Evolutionary conservation across 148 eudicot genomes (phyloP), one percentile per base, ranked within the genome.

Genomic region (Persicaria maculosa): DNA sequence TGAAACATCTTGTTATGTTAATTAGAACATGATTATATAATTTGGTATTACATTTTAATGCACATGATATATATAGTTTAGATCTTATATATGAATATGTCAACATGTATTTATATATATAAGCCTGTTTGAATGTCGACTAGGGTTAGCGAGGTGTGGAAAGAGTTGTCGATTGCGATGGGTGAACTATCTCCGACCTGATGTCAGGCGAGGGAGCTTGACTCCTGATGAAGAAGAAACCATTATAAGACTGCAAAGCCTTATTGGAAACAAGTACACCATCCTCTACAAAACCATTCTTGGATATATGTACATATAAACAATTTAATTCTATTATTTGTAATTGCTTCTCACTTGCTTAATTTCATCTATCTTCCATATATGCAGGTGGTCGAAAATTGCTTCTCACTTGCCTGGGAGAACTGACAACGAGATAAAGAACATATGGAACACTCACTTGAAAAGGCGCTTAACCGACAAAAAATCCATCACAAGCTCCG

Each of bases 391-490:
- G 98, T 91, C 98, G 7, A 92, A 90, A 76, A 94, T 94, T 76
- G 98, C 98, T 2, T 83, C 97, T 68, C 85, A 84, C 76, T 80
- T 94, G 75, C 93, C 98, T 0, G 98, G 98, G 72, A 87, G 98
- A 47, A 94, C 98, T 0, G 98, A 94, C 67, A 94, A 94, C 14
- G 98, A 94, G 79, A 94, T 94, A 44, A 94, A 94, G 74, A 94
- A 94, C 74, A 95, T 90, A 53, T 94, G 98, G 98, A 94, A 94
- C 75, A 94, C 98, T 9, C 98, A 94, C 62, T 88, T 94, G 69
- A 94, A 92, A 84, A 94, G 90, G 74, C 92, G 92, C 9, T 65
- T 40, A 43, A 1, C 36, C 0, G 2, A 9, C 45, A 64, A 40
- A 40, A 20, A 8, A 65, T 54, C 58, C 8, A 4, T 1, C 55